A percentile compares a stretch with the other conserved stretches of the same genome.
Evolutionary conservation across 345 rosid species (phyloP).

Genomic region (Gossypium sturtianum): DNA sequence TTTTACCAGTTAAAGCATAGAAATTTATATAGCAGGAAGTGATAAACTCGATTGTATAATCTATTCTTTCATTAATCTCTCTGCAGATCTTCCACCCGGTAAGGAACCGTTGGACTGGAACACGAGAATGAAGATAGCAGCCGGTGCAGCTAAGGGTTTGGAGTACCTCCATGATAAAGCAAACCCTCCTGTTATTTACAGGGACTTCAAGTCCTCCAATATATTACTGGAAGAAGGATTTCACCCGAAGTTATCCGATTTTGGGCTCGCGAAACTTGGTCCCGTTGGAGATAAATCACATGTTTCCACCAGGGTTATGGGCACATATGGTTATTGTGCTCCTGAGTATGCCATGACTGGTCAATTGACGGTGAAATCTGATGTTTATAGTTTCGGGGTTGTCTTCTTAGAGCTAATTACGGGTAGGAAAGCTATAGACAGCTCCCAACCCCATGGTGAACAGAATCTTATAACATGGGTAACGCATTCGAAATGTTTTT

Average conservation of each 20-base stretch:
- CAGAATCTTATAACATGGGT: slow-evolving; percentile 98
- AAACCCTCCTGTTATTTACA: slow-evolving; percentile 90
- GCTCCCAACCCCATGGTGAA: slow-evolving; percentile 77
- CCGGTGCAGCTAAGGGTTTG: slow-evolving; percentile 98
- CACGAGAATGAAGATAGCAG: slow-evolving; percentile 95
- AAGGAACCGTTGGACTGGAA: slow-evolving; percentile 95
- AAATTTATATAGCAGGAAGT: not conserved
- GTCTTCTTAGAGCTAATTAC: slow-evolving; percentile 92
- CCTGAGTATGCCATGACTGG: slow-evolving; percentile 99
- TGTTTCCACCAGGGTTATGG: slow-evolving; percentile 99
- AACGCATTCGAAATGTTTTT: slow-evolving; percentile 5
- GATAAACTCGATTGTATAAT: not conserved
- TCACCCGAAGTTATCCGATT: slow-evolving; percentile 93
- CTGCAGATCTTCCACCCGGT: slow-evolving; percentile 77
- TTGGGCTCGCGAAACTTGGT: slow-evolving; percentile 96
- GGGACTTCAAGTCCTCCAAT: slow-evolving; percentile 97
- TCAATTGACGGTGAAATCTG: slow-evolving; percentile 89
- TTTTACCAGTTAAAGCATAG: not conserved
- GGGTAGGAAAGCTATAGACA: slow-evolving; percentile 91
- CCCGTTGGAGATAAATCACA: slow-evolving; percentile 97
- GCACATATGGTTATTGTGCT: slow-evolving; percentile 97
- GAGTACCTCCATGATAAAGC: slow-evolving; percentile 95
- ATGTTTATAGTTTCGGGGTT: slow-evolving; percentile 93
- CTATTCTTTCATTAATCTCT: slow-evolving; percentile 1
- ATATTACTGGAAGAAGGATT: slow-evolving; percentile 87